Evolutionary conservation across 345 rosid species (phyloP).

Genomic region (Linum trigynum): DNA sequence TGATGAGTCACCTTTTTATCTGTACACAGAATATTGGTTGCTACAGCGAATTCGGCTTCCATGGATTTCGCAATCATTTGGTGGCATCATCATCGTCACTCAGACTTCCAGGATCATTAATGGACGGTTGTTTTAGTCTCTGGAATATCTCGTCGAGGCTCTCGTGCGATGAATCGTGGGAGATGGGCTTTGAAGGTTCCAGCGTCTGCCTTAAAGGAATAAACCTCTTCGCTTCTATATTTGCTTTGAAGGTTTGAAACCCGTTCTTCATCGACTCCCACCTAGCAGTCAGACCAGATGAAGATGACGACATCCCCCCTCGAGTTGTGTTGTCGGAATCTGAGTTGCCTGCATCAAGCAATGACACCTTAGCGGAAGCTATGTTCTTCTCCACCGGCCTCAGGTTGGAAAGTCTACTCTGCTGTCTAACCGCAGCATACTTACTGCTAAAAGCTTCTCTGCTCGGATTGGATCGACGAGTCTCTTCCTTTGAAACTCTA

Average conservation of each 20-base stretch:
- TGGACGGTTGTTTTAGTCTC: slow-evolving; percentile 63
- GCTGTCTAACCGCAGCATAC: slow-evolving; percentile 80
- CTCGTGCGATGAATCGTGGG: slow-evolving; percentile 39
- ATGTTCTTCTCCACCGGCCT: slow-evolving; percentile 48
- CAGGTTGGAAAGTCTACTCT: slow-evolving; percentile 39
- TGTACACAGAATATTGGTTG: not conserved
- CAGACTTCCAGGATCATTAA: slow-evolving; percentile 23
- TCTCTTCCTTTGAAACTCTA: slow-evolving; percentile 39
- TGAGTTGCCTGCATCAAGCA: slow-evolving; percentile 45
- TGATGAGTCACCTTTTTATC: not conserved
- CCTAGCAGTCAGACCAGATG: slow-evolving; percentile 52
- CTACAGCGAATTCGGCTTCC: not conserved
- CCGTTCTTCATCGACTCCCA: slow-evolving; percentile 87
- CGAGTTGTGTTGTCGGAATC: slow-evolving; percentile 21
- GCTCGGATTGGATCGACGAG: slow-evolving; percentile 51
- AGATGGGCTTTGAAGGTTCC: slow-evolving; percentile 27
- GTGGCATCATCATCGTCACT: slow-evolving; percentile 32
- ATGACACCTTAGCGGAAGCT: slow-evolving; percentile 67
- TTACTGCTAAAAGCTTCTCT: slow-evolving; percentile 79
- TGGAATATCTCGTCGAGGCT: slow-evolving; percentile 84
- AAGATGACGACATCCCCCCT: slow-evolving; percentile 15
- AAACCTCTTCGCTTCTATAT: slow-evolving; percentile 56
- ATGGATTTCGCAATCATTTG: not conserved
- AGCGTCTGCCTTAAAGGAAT: slow-evolving; percentile 51
- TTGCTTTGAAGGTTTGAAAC: slow-evolving; percentile 78